Conservation (phyloP, 225 moss, liverwort and hornwort species). For the Sphagnum tenellum region DNA sequence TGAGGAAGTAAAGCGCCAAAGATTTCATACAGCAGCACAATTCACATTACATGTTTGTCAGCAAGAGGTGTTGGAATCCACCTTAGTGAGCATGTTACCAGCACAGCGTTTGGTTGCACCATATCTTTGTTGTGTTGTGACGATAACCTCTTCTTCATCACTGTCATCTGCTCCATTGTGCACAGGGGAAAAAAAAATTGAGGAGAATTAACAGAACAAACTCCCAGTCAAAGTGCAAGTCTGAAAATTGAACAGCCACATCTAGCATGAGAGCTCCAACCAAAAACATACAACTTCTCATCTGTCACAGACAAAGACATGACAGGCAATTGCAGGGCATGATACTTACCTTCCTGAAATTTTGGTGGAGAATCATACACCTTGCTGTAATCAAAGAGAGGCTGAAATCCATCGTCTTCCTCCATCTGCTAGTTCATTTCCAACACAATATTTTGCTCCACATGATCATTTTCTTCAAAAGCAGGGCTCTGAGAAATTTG, state of each 20-base stretch:
- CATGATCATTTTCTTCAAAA: no score
- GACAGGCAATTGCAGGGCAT: neutral
- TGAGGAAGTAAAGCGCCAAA: neutral
- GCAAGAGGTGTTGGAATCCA: slow-evolving; percentile 2
- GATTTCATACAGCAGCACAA: neutral
- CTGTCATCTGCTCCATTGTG: slow-evolving; percentile 21
- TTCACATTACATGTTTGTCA: neutral
- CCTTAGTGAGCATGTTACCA: slow-evolving; percentile 17
- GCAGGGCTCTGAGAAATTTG: no score
- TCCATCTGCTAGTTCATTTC: slow-evolving; percentile 27
- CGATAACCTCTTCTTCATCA: slow-evolving; percentile 20
- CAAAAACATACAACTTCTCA: neutral
- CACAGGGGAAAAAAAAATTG: neutral
- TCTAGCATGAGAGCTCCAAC: neutral
- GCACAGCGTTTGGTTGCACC: slow-evolving; percentile 11
- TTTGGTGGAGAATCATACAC: slow-evolving; percentile 20
- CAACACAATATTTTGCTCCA: neutral
- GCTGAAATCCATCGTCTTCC: slow-evolving; percentile 32
- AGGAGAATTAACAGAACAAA: neutral
- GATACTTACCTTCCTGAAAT: slow-evolving; percentile 30
- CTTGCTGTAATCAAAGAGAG: slow-evolving; percentile 56
- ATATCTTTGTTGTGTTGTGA: slow-evolving; percentile 2
- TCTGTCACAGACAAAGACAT: neutral
- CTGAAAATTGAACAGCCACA: neutral
- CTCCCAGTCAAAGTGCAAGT: neutral